These are phyloP conservation scores for Tolypocladium pustulatum DNA, from an alignment of 2,329 filamentous ascomycete species.

Conservation along the genomic window DNA sequence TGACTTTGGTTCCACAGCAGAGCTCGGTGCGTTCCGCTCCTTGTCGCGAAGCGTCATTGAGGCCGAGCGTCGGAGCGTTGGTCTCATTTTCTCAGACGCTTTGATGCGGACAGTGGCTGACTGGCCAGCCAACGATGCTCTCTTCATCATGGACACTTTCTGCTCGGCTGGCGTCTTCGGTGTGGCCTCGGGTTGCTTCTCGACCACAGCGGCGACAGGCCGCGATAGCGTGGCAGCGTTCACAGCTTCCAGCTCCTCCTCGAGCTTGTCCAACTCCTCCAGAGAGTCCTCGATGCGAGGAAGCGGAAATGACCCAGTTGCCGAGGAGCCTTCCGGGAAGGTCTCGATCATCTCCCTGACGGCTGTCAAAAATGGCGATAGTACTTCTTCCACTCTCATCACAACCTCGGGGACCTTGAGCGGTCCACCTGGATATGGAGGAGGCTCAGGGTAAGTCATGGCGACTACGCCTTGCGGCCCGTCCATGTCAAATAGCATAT, in stretches of 20 bases:
- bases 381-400: conserved; percentile 17
- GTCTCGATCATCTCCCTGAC: conserved; percentile 20
- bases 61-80: conserved; percentile 30
- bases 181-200: conserved; percentile 4
- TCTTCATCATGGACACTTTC: conserved; percentile 8
- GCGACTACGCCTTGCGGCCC: conserved; percentile 3
- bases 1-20: conserved; percentile 6
- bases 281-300: conserved; percentile 53
- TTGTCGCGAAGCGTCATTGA: conserved; percentile 27
- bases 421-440: conserved; percentile 12
- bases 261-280: conserved; percentile 50
- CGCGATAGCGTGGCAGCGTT: conserved; percentile 24
- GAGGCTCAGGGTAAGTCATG: conserved; percentile 8
- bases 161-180: conserved; percentile 9
- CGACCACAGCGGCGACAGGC: conserved; percentile 15
- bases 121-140: not conserved
- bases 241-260: conserved; percentile 50
- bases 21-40: conserved; percentile 7
- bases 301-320: conserved; percentile 20
- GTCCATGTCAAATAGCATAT: conserved; percentile 8
- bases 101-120: conserved; percentile 30
- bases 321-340: conserved; percentile 22
- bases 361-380: conserved; percentile 21
- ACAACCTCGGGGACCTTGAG: conserved; percentile 19
- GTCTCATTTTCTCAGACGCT: conserved; percentile 22